These are phyloP conservation scores for Lentinus tigrinus DNA, from an alignment of 768 basidiomycete genomes.

Conservation along the genomic window DNA sequence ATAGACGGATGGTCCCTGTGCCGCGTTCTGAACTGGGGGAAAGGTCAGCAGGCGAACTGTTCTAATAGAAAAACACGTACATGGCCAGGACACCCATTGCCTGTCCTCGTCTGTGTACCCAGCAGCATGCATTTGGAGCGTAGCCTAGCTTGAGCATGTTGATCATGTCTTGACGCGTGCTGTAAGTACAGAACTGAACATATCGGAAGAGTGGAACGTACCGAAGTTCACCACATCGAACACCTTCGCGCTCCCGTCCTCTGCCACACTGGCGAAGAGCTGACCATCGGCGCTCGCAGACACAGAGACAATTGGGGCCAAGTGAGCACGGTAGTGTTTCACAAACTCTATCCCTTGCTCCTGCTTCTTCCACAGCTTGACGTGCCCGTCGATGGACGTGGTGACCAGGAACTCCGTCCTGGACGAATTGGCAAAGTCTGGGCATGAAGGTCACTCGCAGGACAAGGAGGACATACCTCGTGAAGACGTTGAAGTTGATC, in stretches of 20 bases:
- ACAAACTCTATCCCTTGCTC: slow-evolving; percentile 95
- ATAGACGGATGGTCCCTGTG: slow-evolving; percentile 77
- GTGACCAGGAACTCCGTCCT: slow-evolving; percentile 95
- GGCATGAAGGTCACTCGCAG: neutral
- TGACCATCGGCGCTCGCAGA: slow-evolving; percentile 91
- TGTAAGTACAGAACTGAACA: neutral
- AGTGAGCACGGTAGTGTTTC: slow-evolving; percentile 94
- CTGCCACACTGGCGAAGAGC: slow-evolving; percentile 87
- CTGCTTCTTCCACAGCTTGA: slow-evolving; percentile 99
- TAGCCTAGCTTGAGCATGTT: slow-evolving; percentile 93
- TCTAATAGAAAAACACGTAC: slow-evolving; percentile 40
- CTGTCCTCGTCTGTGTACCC: slow-evolving; percentile 90
- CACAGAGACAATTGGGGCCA: slow-evolving; percentile 73
- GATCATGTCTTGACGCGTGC: slow-evolving; percentile 84
- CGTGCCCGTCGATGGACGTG: slow-evolving; percentile 90
- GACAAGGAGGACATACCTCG: slow-evolving; percentile 60
- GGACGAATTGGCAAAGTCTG: neutral
- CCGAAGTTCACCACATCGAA: slow-evolving; percentile 99
- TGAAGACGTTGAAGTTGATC: slow-evolving; percentile 85
- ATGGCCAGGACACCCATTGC: slow-evolving; percentile 87
- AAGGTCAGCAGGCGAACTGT: slow-evolving; percentile 14
- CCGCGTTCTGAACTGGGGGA: slow-evolving; percentile 69
- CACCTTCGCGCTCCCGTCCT: slow-evolving; percentile 90
- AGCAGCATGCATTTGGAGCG: slow-evolving; percentile 86
- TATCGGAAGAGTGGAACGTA: slow-evolving; percentile 37